Evolutionary conservation across 148 eudicot genomes (phyloP), one percentile per base, ranked within the genome.

Genomic region (Pharnaceum exiguum): DNA sequence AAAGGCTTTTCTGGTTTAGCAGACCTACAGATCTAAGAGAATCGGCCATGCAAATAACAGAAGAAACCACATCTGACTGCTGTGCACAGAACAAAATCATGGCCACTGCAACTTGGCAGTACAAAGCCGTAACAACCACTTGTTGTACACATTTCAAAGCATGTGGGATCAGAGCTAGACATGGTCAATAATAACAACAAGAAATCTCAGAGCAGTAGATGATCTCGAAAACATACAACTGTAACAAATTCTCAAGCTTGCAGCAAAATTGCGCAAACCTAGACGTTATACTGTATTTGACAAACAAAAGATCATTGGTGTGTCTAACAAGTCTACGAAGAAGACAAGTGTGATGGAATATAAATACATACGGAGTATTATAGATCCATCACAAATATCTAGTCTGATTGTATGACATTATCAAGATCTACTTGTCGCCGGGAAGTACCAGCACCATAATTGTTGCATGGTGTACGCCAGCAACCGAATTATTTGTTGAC

Each of bases 381-480:
- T 24, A 12, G 15, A 44, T 26, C 37, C 28, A 32, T 43, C 44
- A 59, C 24, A 45, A 35, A 57, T 19, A n/a, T 57, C 37, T 11
- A 27, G 26, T 46, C 29, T 38, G 51, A 51, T 43, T 11, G 22
- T 55, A 57, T 22, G 25, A 15, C 44, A 32, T 25, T 26, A 48
- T 10, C 23, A 46, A 55, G 31, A 22, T 43, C 32, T 43, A 48
- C 57, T 42, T 33, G 0, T 16, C 58, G 19, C 31, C 49, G 22
- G 27, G 48, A 55, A 39, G 44, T 10, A 49, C 43, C 24, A 48
- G 36, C 24, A 24, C 16, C 6, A 37, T 35, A 16, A 39, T 49
- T 49, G 49, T 48, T 57, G 55, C 61, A 55, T 55, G 60, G 65
- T 38, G n/a, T n/a, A 38, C 45, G 70, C 27, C 49, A 57, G 22